These are phyloP conservation scores for carrot (Daucus carota) DNA, from an alignment of 129 eudicot genomes.

Conservation along the genomic window DH1_v3.0 NC_030385.2:37393501-37394000, in stretches of 20 bases:
- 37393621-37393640: slow-evolving; percentile 21
- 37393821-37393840: slow-evolving; percentile 5
- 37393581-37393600: slow-evolving; percentile 39
- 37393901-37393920: slow-evolving; percentile 9
- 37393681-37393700: not conserved
- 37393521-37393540: slow-evolving; percentile 41
- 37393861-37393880: slow-evolving; percentile 14
- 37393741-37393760: not conserved
- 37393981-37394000: slow-evolving; percentile 9
- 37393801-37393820: not conserved
- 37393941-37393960: not conserved
- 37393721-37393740: not conserved
- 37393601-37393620: slow-evolving; percentile 32
- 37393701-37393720: not conserved
- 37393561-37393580: slow-evolving; percentile 48
- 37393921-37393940: slow-evolving; percentile 8
- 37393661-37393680: not conserved
- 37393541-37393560: slow-evolving; percentile 46
- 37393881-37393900: slow-evolving; percentile 8
- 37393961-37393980: slow-evolving; percentile 6
- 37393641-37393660: not conserved
- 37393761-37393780: not conserved
- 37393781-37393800: not conserved
- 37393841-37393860: slow-evolving; percentile 17
- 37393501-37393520: slow-evolving; percentile 32